Evolutionary conservation across 1,284 basidiomycete genomes (phyloP).

Genomic region (Sporisorium exsertum): DNA sequence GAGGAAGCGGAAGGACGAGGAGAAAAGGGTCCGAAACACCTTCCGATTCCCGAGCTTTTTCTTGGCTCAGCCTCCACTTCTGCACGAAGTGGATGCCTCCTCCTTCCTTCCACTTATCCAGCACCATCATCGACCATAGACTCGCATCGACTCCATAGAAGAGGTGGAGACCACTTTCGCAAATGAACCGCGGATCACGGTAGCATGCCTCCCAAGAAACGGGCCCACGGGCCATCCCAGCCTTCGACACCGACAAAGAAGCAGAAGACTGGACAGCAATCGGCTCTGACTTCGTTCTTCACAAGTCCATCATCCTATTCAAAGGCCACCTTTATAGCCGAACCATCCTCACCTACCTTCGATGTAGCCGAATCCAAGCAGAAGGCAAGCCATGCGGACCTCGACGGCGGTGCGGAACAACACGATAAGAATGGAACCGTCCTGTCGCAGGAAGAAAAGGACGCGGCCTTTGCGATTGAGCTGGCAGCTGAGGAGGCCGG

Average conservation of each 20-base stretch:
- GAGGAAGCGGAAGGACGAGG: not conserved
- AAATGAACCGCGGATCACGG: not conserved
- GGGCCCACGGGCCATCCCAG: constrained; percentile 17
- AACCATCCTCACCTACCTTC: constrained; percentile 17
- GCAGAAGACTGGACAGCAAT: constrained; percentile 28
- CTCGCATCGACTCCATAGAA: not conserved
- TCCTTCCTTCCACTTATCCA: not conserved
- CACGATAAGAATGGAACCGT: not conserved
- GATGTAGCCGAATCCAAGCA: constrained; percentile 20
- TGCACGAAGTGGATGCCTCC: not conserved
- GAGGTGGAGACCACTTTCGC: not conserved
- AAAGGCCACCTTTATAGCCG: constrained; percentile 6
- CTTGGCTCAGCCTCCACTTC: constrained; percentile 35
- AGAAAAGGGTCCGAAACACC: not conserved
- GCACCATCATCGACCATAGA: not conserved
- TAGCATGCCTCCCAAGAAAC: constrained; percentile 41
- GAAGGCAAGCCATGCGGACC: constrained; percentile 3
- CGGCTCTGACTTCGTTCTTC: constrained; percentile 48
- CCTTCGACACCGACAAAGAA: constrained; percentile 44
- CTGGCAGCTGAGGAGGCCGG: constrained; percentile 45
- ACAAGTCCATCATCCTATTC: constrained; percentile 32
- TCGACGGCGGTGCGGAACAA: not conserved
- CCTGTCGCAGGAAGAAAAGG: constrained; percentile 26
- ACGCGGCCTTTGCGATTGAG: constrained; percentile 40
- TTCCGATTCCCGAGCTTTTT: constrained; percentile 25